phyloP scores from a whole-genome alignment of 2,329 filamentous ascomycete genomes.

The Aspergillus luchuensis region DNA sequence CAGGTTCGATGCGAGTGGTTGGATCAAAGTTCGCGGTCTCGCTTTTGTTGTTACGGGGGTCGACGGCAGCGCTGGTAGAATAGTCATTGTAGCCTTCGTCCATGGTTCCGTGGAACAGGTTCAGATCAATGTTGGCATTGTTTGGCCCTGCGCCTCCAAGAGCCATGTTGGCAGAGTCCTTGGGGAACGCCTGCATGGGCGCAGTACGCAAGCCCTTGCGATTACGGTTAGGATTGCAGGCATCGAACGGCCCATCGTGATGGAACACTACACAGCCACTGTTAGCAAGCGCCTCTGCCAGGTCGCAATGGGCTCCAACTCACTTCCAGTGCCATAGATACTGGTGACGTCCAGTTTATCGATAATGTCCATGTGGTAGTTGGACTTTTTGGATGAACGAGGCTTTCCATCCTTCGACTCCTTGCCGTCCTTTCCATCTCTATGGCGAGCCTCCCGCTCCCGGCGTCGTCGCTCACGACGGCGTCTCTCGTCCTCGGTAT shows the following conservation, averaged over 20 bases:
- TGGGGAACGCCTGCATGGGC: constrained; percentile 95
- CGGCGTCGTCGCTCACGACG: constrained; percentile 52
- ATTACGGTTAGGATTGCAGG: constrained; percentile 92
- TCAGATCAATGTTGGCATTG: constrained; percentile 78
- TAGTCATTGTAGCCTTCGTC: constrained; percentile 89
- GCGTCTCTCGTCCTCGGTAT: constrained; percentile 54
- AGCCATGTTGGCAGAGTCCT: constrained; percentile 88
- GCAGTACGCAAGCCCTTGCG: constrained; percentile 77
- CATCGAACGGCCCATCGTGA: constrained; percentile 96
- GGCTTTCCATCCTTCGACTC: constrained; percentile 38
- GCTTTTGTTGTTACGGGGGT: constrained; percentile 32
- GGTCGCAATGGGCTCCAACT: constrained; percentile 35
- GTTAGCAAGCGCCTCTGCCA: constrained; percentile 10
- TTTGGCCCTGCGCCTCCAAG: constrained; percentile 84
- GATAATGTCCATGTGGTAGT: constrained; percentile 73
- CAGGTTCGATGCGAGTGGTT: constrained; percentile 64
- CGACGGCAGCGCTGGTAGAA: constrained; percentile 49
- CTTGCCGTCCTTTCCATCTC: constrained; percentile 37
- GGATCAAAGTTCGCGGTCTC: constrained; percentile 63
- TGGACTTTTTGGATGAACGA: constrained; percentile 43
- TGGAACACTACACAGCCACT: constrained; percentile 73
- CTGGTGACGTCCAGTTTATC: constrained; percentile 96
- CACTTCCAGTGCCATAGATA: constrained; percentile 89
- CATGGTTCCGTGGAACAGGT: constrained; percentile 80
- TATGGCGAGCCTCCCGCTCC: constrained; percentile 51